A percentile compares a stretch with the other conserved stretches of the same genome.
Conservation (phyloP, 116 monocot genomes). For the Thalassia testudinum region DNA sequence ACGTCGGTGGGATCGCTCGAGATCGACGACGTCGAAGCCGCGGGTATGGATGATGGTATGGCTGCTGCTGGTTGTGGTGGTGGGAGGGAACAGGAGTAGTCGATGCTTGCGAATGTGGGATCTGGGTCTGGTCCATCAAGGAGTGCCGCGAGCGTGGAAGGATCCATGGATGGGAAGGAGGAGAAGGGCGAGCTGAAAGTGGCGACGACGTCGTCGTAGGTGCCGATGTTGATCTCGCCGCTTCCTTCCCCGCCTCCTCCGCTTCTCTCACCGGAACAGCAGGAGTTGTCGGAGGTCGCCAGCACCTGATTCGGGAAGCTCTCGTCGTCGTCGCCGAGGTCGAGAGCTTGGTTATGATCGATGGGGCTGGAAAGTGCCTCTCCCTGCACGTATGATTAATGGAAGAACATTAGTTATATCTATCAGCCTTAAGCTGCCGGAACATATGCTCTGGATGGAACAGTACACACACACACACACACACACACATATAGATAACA, state of each 20-base stretch:
- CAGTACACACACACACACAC: no score
- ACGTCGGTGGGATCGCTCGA: not conserved
- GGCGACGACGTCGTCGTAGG: slow-evolving; percentile 5
- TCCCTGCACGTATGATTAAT: no score
- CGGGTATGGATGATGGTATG: no score
- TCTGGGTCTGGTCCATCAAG: slow-evolving; percentile 4
- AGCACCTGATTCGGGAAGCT: slow-evolving; percentile 6
- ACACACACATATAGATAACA: no score
- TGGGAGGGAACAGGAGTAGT: not conserved
- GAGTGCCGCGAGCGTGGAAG: slow-evolving; percentile 1
- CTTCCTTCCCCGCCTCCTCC: not conserved
- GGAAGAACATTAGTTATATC: no score
- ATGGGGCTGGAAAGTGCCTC: slow-evolving; percentile 12
- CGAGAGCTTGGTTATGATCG: slow-evolving; percentile 7
- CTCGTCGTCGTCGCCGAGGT: slow-evolving; percentile 13
- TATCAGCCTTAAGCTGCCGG: no score
- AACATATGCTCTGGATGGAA: no score
- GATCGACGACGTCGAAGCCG: not conserved
- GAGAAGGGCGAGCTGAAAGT: slow-evolving; percentile 7
- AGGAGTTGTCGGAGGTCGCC: slow-evolving; percentile 9
- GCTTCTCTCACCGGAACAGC: not conserved
- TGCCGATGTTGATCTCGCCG: not conserved
- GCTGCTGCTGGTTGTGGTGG: no score
- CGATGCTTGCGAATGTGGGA: not conserved
- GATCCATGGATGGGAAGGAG: slow-evolving; percentile 7